phyloP scores from a whole-genome alignment of 441 rosid genomes.

The Syzygium malaccense region DNA sequence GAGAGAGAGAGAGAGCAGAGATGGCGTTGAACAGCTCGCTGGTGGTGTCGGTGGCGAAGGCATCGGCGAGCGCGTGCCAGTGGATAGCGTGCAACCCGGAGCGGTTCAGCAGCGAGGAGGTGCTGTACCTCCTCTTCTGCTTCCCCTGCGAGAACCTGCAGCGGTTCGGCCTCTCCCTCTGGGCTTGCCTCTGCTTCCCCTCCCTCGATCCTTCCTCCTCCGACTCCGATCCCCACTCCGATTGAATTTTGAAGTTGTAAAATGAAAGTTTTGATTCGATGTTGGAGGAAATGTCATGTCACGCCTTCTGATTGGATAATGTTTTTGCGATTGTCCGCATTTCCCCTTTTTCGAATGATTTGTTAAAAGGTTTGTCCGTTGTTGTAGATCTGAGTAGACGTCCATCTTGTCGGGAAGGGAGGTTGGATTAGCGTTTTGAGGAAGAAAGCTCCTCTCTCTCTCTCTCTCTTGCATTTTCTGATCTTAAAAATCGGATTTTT shows the following conservation, averaged over 20 bases:
- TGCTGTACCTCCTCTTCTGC: conserved; percentile 50
- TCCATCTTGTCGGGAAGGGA: background rate
- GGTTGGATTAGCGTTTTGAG: background rate
- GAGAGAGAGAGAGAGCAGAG: background rate
- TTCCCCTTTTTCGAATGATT: background rate
- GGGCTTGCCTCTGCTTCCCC: conserved; percentile 48
- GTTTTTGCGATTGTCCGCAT: background rate
- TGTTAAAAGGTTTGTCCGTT: background rate
- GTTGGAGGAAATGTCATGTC: background rate
- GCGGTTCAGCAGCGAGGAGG: conserved; percentile 53
- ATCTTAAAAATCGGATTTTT: background rate
- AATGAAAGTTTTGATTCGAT: background rate
- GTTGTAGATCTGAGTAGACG: background rate
- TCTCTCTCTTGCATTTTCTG: background rate
- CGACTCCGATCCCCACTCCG: conserved; percentile 30
- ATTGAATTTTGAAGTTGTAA: conserved; percentile 15
- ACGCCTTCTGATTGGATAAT: background rate
- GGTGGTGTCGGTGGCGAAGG: conserved; percentile 48
- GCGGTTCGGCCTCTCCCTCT: conserved; percentile 45
- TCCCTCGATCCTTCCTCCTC: conserved; percentile 7
- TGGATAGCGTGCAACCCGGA: conserved; percentile 87
- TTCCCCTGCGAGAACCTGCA: conserved; percentile 53
- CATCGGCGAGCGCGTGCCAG: conserved; percentile 71
- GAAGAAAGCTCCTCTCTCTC: background rate
- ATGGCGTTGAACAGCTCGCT: conserved; percentile 75